Evolutionary conservation across 345 rosid genomes (phyloP), one percentile per base, ranked within the genome.

Genomic region (Populus nigra): DNA sequence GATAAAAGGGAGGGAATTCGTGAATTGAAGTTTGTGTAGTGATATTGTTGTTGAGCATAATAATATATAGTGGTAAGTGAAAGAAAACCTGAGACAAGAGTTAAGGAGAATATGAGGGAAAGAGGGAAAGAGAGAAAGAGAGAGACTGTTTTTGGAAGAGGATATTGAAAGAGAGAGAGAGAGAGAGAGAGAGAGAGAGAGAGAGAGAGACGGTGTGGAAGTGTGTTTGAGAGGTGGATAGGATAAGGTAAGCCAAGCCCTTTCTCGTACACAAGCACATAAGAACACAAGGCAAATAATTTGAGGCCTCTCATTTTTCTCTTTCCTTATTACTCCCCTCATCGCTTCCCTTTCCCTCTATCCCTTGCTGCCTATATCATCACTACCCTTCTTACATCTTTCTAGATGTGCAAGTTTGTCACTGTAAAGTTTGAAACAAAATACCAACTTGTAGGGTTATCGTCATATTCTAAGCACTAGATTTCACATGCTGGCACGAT

Each of bases 171-270:
- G 49, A 39, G 12, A 75, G 76, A 62, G 72, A 66, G 79, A 67
- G 38, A 38, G 41, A 11, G 55, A 8, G 43, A 8, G 45, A 41
- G 43, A 5, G 5, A 1, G 43, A 2, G 43, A 38, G 43, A 39
- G 45, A 7, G 7, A 2, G 45, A 2, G 45, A 0, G 45, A 9
- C 12, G 47, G 47, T 3, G 27, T 31, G 33, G 36, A 33, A 15
- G 29, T 15, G 65, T 15, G 72, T 12, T 1, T 11, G 70, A 69
- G 76, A 45, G 78, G 33, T 65, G 89, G 93, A 89, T 90, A 92
- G 89, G 97, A 88, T 91, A 89, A 90, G 94, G 93, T 88, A 83
- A 84, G 88, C 85, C 75, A 66, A 79, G 50, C n/a, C 27, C 31
- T 74, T 53, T 65, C 73, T 78, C 47, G 79, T 27, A 74, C 85